These are phyloP conservation scores for Aspergillus jensenii DNA, from an alignment of 2,329 filamentous ascomycete species.

Conservation along the genomic window DNA sequence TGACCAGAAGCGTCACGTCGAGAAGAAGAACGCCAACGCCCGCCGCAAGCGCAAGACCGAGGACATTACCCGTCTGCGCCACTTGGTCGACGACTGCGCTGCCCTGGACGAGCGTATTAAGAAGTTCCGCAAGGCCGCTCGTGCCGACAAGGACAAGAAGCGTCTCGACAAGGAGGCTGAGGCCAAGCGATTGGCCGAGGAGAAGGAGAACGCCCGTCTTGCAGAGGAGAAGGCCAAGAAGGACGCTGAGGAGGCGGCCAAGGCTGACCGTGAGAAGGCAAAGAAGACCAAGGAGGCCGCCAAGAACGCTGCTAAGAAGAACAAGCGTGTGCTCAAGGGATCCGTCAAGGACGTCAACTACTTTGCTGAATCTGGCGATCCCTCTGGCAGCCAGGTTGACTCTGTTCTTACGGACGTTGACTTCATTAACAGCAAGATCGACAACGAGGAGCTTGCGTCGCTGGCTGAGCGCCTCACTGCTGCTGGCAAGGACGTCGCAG, in stretches of 20 bases:
- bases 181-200: slow-evolving; percentile 82
- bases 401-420: slow-evolving; percentile 82
- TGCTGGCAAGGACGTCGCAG: slow-evolving; percentile 71
- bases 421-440: slow-evolving; percentile 80
- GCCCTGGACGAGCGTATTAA: slow-evolving; percentile 93
- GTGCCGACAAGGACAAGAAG: slow-evolving; percentile 96
- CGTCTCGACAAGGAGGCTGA: slow-evolving; percentile 85
- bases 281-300: slow-evolving; percentile 99
- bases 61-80: slow-evolving; percentile 86
- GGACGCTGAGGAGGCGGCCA: slow-evolving; percentile 83
- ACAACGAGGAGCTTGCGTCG: slow-evolving; percentile 83
- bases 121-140: slow-evolving; percentile 89
- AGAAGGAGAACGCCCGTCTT: slow-evolving; percentile 78
- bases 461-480: slow-evolving; percentile 78
- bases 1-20: slow-evolving; percentile 96
- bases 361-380: slow-evolving; percentile 71
- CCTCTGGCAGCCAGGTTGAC: slow-evolving; percentile 76
- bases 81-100: slow-evolving; percentile 83
- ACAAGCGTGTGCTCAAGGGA: slow-evolving; percentile 93
- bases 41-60: slow-evolving; percentile 99
- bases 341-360: slow-evolving; percentile 98
- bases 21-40: slow-evolving; percentile 96
- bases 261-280: slow-evolving; percentile 74
- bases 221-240: slow-evolving; percentile 77
- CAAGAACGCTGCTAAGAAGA: slow-evolving; percentile 99